phyloP scores from a whole-genome alignment of 257 asterid species.

The Salvia miltiorrhiza region DNA sequence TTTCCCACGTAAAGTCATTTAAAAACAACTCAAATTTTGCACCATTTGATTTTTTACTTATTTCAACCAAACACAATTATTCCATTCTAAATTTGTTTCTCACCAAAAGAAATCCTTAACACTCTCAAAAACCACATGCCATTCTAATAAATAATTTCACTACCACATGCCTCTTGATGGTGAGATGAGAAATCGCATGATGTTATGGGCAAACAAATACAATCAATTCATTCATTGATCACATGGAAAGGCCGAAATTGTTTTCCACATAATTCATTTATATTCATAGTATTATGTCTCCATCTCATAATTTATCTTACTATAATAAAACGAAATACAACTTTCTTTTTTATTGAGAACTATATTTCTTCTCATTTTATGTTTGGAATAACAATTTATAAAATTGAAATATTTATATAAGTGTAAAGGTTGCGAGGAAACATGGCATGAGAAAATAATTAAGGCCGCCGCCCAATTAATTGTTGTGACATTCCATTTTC shows the following conservation, averaged over 20 bases:
- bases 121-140: constrained; percentile 16
- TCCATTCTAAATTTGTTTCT: neutral
- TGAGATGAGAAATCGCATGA: neutral
- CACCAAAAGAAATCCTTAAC: neutral
- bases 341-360: too few relatives aligned
- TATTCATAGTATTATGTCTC: too few relatives aligned
- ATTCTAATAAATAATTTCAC: constrained; percentile 17
- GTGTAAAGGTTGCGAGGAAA: neutral
- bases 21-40: neutral
- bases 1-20: neutral
- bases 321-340: too few relatives aligned
- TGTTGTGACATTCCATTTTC: neutral
- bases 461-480: neutral
- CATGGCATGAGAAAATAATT: neutral
- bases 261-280: neutral
- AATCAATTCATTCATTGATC: constrained; percentile 11
- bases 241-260: constrained; percentile 14
- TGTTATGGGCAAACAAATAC: constrained; percentile 23
- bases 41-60: neutral
- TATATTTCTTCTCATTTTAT: too few relatives aligned
- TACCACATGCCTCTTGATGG: neutral
- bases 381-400: neutral
- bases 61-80: constrained; percentile 4
- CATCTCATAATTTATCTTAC: too few relatives aligned
- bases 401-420: neutral